Conservation (phyloP, 495 filamentous ascomycete genomes). For the Aspergillus kassunensis region DNA sequence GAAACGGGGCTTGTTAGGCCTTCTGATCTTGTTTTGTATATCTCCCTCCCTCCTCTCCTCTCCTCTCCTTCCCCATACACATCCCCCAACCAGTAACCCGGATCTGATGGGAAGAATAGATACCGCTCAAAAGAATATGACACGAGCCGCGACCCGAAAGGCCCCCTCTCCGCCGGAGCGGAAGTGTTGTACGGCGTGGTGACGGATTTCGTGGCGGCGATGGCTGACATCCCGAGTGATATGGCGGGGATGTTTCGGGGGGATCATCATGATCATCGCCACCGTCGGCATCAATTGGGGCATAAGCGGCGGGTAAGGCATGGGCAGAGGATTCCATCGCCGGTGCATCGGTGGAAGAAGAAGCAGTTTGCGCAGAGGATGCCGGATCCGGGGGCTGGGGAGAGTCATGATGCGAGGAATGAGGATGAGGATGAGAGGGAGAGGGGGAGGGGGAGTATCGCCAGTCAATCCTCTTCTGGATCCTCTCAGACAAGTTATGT, state of each 20-base stretch:
- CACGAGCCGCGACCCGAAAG: slow-evolving; percentile 66
- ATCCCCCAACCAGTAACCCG: no score
- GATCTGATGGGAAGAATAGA: slow-evolving; percentile 31
- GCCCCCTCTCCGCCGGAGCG: slow-evolving; percentile 68
- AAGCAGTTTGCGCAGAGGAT: background rate
- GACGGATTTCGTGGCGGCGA: slow-evolving; percentile 70
- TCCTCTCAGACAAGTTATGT: background rate
- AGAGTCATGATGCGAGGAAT: background rate
- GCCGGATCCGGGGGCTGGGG: background rate
- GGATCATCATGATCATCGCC: slow-evolving; percentile 8
- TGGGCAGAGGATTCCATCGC: background rate
- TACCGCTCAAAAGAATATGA: slow-evolving; percentile 66
- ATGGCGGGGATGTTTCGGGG: slow-evolving; percentile 50
- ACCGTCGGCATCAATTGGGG: background rate
- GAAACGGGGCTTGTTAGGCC: slow-evolving; percentile 59
- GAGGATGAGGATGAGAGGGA: background rate
- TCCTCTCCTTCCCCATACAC: no score
- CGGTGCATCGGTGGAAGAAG: background rate
- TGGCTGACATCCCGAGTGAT: slow-evolving; percentile 76
- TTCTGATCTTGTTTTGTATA: slow-evolving; percentile 65
- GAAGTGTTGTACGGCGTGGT: slow-evolving; percentile 73
- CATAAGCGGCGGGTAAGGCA: no score
- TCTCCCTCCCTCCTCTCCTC: no score
- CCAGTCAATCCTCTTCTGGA: no score
- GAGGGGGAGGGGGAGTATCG: background rate